Evolutionary conservation across 192 early-diverging fungal species (phyloP), one percentile per base, ranked within the genome.

Genomic region (Blastocladiella britannica): DNA sequence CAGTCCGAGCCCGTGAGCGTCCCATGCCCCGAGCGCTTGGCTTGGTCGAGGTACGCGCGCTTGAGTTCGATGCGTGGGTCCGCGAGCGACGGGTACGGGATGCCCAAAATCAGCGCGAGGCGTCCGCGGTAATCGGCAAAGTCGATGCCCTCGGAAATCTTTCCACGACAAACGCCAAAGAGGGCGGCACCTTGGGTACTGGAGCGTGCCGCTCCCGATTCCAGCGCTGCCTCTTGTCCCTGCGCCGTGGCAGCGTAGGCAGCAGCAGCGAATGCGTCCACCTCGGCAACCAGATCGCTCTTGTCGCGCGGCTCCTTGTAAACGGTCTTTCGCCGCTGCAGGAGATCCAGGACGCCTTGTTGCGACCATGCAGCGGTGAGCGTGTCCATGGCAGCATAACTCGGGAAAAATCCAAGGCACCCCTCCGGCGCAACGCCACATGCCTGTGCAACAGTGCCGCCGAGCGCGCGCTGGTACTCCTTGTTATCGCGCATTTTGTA

Each of bases 161-260:
- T 86, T 3, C 84, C 84, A 20, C 81, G 70, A 55, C 76, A 86
- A 4, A 85, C 83, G 18, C 81, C 83, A 67, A 85, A 80, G 9
- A 84, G 64, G 2, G 80, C 53, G 2, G 74, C 81, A 0, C 83
- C 83, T 15, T 51, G 58, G 15, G 58, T 30, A 0, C 26, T 53
- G 1, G 65, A 58, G 9, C 54, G 7, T 37, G 24, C 20, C 28
- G 28, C 7, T 60, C 28, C 53, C 51, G 31, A 24, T 56, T 20
- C 27, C 55, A 60, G 18, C 59, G 57, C 25, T 64, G 63, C 0
- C 58, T 63, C 3, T 20, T 30, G 4, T 52, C 12, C 62, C 58
- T 58, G 12, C 63, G 61, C 23, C 6, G 52, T 25, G 59, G 29
- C 15, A 65, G 24, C n/a, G 51, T 66, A 4, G 56, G 55, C 43